Percentiles rank a stretch among this genome's conserved stretches.
These are phyloP conservation scores for Jatropha multifida DNA, from an alignment of 441 rosid genomes.

Conservation along the genomic window DNA sequence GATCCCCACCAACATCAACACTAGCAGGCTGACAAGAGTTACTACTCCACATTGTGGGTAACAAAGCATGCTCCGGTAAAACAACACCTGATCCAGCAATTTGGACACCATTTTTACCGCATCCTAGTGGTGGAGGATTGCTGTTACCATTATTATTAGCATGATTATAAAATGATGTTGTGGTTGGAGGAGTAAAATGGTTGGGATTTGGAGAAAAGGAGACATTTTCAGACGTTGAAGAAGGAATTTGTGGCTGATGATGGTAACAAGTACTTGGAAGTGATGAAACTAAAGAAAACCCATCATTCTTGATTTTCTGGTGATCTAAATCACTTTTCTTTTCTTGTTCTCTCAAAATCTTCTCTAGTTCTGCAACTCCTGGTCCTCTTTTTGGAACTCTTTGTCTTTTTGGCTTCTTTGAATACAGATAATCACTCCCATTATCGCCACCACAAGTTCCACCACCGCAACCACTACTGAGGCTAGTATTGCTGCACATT, in stretches of 20 bases:
- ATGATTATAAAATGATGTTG: slow-evolving; percentile 19
- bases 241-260: slow-evolving; percentile 6
- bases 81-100: slow-evolving; percentile 28
- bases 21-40: slow-evolving; percentile 13
- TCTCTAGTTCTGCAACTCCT: slow-evolving; percentile 78
- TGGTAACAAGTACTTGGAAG: slow-evolving; percentile 2
- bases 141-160: background rate
- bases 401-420: slow-evolving; percentile 45
- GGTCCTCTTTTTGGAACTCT: slow-evolving; percentile 65
- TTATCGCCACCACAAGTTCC: slow-evolving; percentile 30
- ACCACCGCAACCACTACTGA: slow-evolving; percentile 24
- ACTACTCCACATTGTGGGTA: slow-evolving; percentile 28
- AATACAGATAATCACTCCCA: slow-evolving; percentile 24
- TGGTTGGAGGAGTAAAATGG: slow-evolving; percentile 17
- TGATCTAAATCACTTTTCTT: slow-evolving; percentile 16
- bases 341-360: slow-evolving; percentile 68
- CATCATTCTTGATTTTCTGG: slow-evolving; percentile 11
- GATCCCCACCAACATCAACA: slow-evolving; percentile 15
- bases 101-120: slow-evolving; percentile 8
- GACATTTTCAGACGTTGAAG: slow-evolving; percentile 13
- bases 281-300: slow-evolving; percentile 19
- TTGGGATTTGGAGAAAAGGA: slow-evolving; percentile 16
- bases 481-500: slow-evolving; percentile 55
- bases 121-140: background rate
- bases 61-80: slow-evolving; percentile 28